Evolutionary conservation across 1,284 basidiomycete genomes (phyloP).

Genomic region (Taiwanofungus camphoratus): DNA sequence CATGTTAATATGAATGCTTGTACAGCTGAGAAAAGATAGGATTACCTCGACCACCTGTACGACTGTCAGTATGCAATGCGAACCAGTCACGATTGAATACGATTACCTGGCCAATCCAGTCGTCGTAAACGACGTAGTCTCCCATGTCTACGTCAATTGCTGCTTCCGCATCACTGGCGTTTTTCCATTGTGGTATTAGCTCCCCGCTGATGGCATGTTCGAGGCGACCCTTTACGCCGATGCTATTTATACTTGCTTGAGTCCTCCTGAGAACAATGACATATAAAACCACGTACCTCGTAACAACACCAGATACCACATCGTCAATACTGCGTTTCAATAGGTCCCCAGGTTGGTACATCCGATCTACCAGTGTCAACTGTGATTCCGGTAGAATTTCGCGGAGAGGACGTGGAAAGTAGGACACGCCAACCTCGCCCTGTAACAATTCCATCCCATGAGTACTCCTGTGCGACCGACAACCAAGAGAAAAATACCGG

Average conservation of each 20-base stretch:
- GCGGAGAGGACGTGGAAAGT: slow-evolving; percentile 51
- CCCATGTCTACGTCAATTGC: slow-evolving; percentile 63
- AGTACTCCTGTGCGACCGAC: not conserved
- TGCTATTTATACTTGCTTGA: slow-evolving; percentile 21
- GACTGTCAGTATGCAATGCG: slow-evolving; percentile 6
- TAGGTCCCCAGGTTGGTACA: slow-evolving; percentile 76
- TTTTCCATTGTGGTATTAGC: slow-evolving; percentile 59
- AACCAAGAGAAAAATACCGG: slow-evolving; percentile 22
- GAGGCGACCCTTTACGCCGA: slow-evolving; percentile 59
- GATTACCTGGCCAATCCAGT: slow-evolving; percentile 87
- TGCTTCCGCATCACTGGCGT: slow-evolving; percentile 53
- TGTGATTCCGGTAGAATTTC: slow-evolving; percentile 71
- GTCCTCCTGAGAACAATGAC: not conserved
- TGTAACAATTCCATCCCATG: slow-evolving; percentile 13
- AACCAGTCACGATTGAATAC: slow-evolving; percentile 1
- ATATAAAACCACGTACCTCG: slow-evolving; percentile 21
- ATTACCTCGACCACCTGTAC: slow-evolving; percentile 46
- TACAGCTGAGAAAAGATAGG: slow-evolving; percentile 4
- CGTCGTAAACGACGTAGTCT: slow-evolving; percentile 76
- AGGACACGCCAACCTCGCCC: slow-evolving; percentile 82
- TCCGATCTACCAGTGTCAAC: slow-evolving; percentile 73
- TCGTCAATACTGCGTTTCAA: slow-evolving; percentile 78
- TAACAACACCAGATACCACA: slow-evolving; percentile 74
- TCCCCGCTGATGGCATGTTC: slow-evolving; percentile 72
- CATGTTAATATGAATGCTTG: slow-evolving; percentile 13